Evolutionary conservation across 2,329 filamentous ascomycete genomes (phyloP), one percentile per base, ranked within the genome.

Genomic region (Fusarium musae): DNA sequence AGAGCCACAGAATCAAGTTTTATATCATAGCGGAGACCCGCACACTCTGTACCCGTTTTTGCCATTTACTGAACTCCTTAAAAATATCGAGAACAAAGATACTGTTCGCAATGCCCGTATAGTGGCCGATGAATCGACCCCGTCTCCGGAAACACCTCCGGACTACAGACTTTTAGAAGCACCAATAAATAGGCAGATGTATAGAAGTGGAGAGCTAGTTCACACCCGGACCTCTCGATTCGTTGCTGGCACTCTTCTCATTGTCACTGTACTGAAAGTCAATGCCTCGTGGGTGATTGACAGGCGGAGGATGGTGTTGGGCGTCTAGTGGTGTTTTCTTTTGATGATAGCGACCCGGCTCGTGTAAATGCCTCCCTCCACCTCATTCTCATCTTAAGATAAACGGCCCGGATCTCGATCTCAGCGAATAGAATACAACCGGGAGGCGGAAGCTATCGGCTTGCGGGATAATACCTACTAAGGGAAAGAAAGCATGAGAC

Each of bases 101-200:
- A 36, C 50, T 32, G 54, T n/a, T 54, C 49, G 28, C 46, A 30
- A 53, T 57, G 52, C 16, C 69, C 58, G 47, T 57, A 53, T 50
- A 37, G 49, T 63, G 71, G 40, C 71, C 63, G 68, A 74, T 60
- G 53, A 59, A 74, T 65, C 59, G 60, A 72, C 53, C 42, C 63
- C 56, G 49, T 56, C 59, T 46, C 75, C 75, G 75, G 68, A 49
- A 65, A 67, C 72, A 69, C 58, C 69, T 68, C 75, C 71, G 69
- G 75, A 44, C 61, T 36, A 36, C 46, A 52, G 56, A 64, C 49
- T 30, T 70, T 53, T 47, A 57, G 49, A 66, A 65, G 42, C 50
- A 43, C 52, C 63, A 69, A 49, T 50, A 57, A 69, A 49, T 53
- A 57, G 47, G 46, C 61, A 49, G 52, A 66, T 46, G 66, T 49